Evolutionary conservation across 371 early-diverging fungal species (phyloP).

Genomic region (Rhizopus arrhizus): DNA sequence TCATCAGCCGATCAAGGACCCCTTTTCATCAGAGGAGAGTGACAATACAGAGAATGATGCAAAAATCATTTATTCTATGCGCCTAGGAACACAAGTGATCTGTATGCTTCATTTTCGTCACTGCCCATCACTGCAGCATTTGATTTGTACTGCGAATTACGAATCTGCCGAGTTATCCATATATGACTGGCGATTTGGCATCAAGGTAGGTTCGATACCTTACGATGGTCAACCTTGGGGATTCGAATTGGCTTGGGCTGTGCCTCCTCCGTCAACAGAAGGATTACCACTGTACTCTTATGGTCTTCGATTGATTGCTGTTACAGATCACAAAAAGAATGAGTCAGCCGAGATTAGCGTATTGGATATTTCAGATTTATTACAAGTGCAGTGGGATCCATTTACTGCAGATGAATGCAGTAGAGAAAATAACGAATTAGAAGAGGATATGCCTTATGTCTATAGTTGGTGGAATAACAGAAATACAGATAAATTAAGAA

Average conservation of each 20-base stretch:
- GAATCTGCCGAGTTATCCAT: conserved; percentile 32
- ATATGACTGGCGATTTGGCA: conserved; percentile 49
- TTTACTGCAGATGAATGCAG: not conserved
- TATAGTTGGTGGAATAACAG: not conserved
- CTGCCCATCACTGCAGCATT: conserved; percentile 38
- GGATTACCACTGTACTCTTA: not conserved
- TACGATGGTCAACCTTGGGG: conserved; percentile 26
- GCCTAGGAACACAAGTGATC: conserved; percentile 35
- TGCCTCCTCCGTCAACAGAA: conserved; percentile 7
- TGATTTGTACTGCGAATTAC: conserved; percentile 41
- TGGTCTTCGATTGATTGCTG: conserved; percentile 25
- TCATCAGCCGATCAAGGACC: not conserved
- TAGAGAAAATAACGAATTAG: not conserved
- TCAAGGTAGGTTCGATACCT: conserved; percentile 2
- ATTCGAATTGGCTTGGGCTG: conserved; percentile 22
- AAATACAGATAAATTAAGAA: conserved; percentile 3
- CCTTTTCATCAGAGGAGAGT: not conserved
- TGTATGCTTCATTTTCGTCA: conserved; percentile 49
- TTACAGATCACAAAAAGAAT: conserved; percentile 15
- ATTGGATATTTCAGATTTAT: conserved; percentile 27
- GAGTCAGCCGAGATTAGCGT: conserved; percentile 25
- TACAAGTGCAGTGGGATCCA: conserved; percentile 21
- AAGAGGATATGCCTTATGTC: not conserved
- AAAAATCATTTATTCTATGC: conserved; percentile 19
- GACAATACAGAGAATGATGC: conserved; percentile 3